Conservation (phyloP, 164 flowering plant genomes). For the Stephania cephalantha region DNA sequence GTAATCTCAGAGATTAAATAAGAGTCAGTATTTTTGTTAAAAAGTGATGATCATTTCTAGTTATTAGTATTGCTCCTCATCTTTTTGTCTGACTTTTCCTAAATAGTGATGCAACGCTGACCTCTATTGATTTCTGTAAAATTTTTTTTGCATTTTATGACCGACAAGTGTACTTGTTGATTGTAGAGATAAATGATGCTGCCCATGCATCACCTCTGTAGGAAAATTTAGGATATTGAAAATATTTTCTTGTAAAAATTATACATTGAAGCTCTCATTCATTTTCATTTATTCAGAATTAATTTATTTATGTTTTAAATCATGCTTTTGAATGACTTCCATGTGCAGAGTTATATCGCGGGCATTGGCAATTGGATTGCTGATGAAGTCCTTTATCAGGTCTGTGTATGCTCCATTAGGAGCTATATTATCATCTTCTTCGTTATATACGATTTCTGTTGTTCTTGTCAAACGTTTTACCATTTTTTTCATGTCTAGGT, state of each 20-base stretch:
- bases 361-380: slow-evolving; percentile 99
- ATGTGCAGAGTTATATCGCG: slow-evolving; percentile 69
- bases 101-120: too few relatives aligned
- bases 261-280: too few relatives aligned
- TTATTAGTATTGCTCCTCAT: too few relatives aligned
- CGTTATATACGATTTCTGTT: background rate
- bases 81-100: too few relatives aligned
- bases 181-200: background rate
- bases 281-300: background rate
- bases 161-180: background rate
- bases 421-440: background rate
- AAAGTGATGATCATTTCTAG: background rate
- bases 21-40: too few relatives aligned
- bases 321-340: slow-evolving; percentile 2
- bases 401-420: slow-evolving; percentile 25
- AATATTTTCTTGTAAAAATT: too few relatives aligned
- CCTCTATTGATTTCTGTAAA: background rate
- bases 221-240: background rate
- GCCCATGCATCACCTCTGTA: background rate
- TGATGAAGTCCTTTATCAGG: slow-evolving; percentile 97
- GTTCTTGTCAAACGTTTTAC: background rate
- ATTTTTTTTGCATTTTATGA: background rate
- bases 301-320: background rate
- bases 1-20: too few relatives aligned
- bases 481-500: background rate